phyloP scores from a whole-genome alignment of 495 filamentous ascomycete species.

The Trichoderma reesei region DNA sequence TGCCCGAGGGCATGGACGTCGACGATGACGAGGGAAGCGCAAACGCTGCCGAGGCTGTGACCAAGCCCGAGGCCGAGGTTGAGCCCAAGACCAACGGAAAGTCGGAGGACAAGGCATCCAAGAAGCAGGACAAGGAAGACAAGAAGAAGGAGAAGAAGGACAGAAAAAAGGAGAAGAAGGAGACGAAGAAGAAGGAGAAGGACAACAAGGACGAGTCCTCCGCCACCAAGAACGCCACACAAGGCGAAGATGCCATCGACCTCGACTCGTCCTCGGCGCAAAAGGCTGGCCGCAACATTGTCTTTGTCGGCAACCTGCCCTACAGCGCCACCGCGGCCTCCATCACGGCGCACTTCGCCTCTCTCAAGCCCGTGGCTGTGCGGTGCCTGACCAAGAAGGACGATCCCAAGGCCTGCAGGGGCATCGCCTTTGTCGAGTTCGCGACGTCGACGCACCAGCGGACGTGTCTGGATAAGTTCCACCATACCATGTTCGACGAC shows the following conservation, averaged over 20 bases:
- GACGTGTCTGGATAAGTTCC: constrained; percentile 78
- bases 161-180: constrained; percentile 19
- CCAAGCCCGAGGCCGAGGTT: constrained; percentile 12
- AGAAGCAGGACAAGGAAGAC: constrained; percentile 18
- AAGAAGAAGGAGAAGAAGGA: constrained; percentile 15
- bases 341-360: constrained; percentile 64
- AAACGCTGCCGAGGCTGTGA: constrained; percentile 19
- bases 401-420: constrained; percentile 61
- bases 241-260: constrained; percentile 14
- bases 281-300: constrained; percentile 9
- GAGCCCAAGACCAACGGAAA: constrained; percentile 18
- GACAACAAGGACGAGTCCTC: constrained; percentile 27
- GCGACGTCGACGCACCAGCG: constrained; percentile 84
- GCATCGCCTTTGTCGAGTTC: constrained; percentile 91
- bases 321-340: constrained; percentile 62
- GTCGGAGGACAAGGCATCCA: constrained; percentile 14
- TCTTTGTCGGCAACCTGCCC: constrained; percentile 61
- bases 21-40: constrained; percentile 27
- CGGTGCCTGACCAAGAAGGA: constrained; percentile 67
- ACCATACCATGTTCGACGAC: constrained; percentile 77
- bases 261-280: not conserved
- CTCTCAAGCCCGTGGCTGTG: constrained; percentile 60
- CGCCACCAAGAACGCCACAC: constrained; percentile 23
- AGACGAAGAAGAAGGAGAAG: constrained; percentile 17
- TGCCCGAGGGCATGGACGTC: constrained; percentile 12